Conservation (phyloP, 148 eudicot species). For the Salicornia ramosissima region DNA sequence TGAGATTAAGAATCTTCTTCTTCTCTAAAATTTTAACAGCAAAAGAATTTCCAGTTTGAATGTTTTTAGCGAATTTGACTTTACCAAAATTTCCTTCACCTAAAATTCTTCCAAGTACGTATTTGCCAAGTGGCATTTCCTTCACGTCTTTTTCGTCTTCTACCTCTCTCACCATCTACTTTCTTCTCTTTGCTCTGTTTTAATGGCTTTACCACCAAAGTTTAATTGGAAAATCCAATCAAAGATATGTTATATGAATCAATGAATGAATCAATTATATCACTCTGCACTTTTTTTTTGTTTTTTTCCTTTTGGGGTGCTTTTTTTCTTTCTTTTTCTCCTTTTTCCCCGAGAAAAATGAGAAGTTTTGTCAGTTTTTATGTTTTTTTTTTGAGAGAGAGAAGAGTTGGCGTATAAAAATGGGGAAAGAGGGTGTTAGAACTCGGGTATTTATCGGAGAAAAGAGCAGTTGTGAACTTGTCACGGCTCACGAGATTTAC, state of each 20-base stretch:
- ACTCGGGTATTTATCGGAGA: neutral
- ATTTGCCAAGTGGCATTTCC: conserved; percentile 77
- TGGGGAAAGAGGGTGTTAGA: neutral
- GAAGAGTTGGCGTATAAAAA: neutral
- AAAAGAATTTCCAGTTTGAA: conserved; percentile 54
- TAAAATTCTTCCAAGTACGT: conserved; percentile 66
- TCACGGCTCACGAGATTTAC: neutral
- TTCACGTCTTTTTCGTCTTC: conserved; percentile 20
- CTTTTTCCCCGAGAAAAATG: neutral
- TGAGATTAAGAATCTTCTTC: conserved; percentile 54
- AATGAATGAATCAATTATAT: too few species aligned
- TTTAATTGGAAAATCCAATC: too few species aligned
- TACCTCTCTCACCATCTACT: conserved; percentile 35
- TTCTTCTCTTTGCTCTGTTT: conserved; percentile 4
- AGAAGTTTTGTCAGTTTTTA: too few species aligned
- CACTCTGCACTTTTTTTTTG: too few species aligned
- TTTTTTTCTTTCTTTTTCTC: too few species aligned
- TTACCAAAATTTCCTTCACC: conserved; percentile 94
- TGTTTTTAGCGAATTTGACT: conserved; percentile 64
- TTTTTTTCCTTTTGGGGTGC: too few species aligned
- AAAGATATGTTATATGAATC: too few species aligned
- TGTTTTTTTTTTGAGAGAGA: neutral
- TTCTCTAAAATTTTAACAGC: conserved; percentile 83
- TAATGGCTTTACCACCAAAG: too few species aligned
- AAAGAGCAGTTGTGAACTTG: neutral